These are phyloP conservation scores for Clitoria ternatea DNA, from an alignment of 306 rosid species.

Conservation along the genomic window DNA sequence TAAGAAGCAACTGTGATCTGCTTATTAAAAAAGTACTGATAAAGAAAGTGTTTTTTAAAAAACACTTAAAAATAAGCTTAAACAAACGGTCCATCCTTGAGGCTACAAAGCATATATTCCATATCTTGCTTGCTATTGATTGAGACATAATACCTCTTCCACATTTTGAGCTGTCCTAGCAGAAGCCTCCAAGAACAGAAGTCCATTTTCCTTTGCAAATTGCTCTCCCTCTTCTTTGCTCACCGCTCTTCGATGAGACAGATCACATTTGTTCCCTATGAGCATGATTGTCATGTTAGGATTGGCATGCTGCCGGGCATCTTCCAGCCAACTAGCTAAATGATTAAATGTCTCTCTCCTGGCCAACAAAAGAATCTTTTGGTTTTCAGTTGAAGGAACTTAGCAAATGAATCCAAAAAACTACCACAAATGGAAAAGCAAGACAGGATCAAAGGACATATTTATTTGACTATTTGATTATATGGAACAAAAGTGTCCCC, in stretches of 20 bases:
- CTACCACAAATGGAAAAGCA: neutral
- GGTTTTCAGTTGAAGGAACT: conserved; percentile 7
- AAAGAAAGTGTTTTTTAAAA: no score
- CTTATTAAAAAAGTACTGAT: no score
- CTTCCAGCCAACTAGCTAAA: conserved; percentile 95
- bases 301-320: conserved; percentile 97
- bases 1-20: no score
- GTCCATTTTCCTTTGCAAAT: conserved; percentile 95
- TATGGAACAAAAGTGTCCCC: neutral
- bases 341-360: conserved; percentile 90
- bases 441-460: neutral
- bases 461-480: neutral
- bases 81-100: no score
- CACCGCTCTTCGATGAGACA: conserved; percentile 87
- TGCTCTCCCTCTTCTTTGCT: conserved; percentile 98
- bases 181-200: conserved; percentile 91
- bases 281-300: conserved; percentile 96
- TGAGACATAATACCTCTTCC: conserved; percentile 67
- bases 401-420: neutral
- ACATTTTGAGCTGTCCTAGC: conserved; percentile 95
- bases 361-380: conserved; percentile 11
- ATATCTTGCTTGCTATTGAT: neutral
- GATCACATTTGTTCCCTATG: conserved; percentile 87
- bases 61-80: no score
- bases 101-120: neutral